Evolutionary conservation across 2,329 filamentous ascomycete species (phyloP).

Genomic region (Penicillium sp.): DNA sequence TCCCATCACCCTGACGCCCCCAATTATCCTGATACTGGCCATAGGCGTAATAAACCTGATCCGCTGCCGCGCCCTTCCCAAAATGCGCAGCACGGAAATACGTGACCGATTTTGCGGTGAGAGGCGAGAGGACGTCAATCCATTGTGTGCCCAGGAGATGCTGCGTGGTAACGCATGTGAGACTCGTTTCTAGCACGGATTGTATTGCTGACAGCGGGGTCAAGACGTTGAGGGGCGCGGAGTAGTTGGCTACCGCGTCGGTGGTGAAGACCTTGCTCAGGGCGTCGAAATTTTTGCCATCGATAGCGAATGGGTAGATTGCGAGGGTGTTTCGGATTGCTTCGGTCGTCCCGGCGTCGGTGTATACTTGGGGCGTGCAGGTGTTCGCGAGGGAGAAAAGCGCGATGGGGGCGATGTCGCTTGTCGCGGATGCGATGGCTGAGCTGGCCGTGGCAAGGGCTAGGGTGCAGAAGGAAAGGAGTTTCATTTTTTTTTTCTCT

Average conservation of each 20-base stretch:
- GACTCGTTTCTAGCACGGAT: constrained; percentile 6
- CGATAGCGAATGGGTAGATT: constrained; percentile 11
- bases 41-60: constrained; percentile 7
- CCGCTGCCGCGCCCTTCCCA: constrained; percentile 3
- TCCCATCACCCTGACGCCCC: not conserved
- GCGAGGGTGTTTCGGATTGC: constrained; percentile 12
- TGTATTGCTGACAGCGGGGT: constrained; percentile 15
- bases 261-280: constrained; percentile 13
- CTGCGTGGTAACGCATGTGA: constrained; percentile 19
- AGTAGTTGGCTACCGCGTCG: constrained; percentile 20
- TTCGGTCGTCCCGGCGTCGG: constrained; percentile 11
- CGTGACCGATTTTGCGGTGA: constrained; percentile 11
- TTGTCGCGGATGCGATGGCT: constrained; percentile 1
- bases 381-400: not conserved
- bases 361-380: constrained; percentile 3
- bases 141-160: constrained; percentile 16
- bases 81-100: constrained; percentile 18
- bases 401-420: constrained; percentile 1
- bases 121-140: constrained; percentile 10
- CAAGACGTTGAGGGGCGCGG: constrained; percentile 18
- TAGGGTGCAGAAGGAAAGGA: not conserved
- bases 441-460: not conserved
- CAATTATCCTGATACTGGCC: constrained; percentile 13
- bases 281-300: constrained; percentile 11
- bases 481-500: constrained; percentile 8